These are phyloP conservation scores for Lepidium didymum DNA, from an alignment of 345 rosid genomes.

Conservation along the genomic window DNA sequence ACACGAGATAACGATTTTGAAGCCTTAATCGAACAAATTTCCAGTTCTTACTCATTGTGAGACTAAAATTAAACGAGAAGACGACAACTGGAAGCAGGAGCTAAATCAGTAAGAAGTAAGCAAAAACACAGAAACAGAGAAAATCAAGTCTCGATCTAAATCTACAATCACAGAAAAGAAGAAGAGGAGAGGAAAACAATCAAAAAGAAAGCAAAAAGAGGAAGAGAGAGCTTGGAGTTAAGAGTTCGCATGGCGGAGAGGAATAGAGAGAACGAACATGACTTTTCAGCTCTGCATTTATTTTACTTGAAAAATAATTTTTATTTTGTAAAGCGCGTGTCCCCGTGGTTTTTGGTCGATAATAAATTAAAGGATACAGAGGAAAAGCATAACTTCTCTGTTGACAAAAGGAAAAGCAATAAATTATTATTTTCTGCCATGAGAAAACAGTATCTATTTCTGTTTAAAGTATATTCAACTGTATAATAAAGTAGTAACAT, in stretches of 20 bases:
- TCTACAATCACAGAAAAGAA: not conserved
- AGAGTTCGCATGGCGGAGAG: conserved; percentile 29
- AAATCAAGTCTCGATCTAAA: conserved; percentile 14
- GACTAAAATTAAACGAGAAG: not conserved
- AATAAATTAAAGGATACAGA: conserved; percentile 6
- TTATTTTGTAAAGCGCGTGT: conserved; percentile 18
- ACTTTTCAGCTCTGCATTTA: conserved; percentile 6
- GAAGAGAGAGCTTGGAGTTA: not conserved
- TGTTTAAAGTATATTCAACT: not conserved
- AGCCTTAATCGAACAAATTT: conserved; percentile 22
- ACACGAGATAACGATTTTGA: not conserved
- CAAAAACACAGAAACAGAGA: not conserved
- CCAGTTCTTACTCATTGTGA: conserved; percentile 13
- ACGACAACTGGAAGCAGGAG: not conserved
- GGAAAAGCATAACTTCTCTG: not conserved
- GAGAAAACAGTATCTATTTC: not conserved
- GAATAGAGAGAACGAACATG: conserved; percentile 16
- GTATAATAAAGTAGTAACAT: not conserved
- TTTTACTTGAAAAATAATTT: not conserved
- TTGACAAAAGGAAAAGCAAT: not conserved
- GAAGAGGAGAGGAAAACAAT: not conserved
- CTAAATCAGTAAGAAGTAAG: not conserved
- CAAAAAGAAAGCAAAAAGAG: conserved; percentile 3
- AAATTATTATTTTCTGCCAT: not conserved
- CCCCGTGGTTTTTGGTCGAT: conserved; percentile 24